Conservation (phyloP, 2,329 filamentous ascomycete species). For the Didymella sp. region DNA sequence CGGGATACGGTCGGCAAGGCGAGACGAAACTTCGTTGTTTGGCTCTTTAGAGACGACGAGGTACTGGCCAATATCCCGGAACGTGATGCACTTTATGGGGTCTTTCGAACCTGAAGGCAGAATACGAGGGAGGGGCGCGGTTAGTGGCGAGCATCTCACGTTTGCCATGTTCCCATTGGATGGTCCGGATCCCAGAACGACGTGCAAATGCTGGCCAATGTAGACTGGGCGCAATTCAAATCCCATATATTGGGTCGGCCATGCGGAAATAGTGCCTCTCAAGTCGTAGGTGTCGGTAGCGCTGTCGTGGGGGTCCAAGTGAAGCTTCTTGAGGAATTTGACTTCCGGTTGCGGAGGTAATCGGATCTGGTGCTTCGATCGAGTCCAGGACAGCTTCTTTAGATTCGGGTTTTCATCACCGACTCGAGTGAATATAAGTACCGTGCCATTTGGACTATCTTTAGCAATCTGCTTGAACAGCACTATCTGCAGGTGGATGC, state of each 20-base stretch:
- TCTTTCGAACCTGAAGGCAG: slow-evolving; percentile 41
- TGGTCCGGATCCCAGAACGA: slow-evolving; percentile 68
- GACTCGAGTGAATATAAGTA: slow-evolving; percentile 9
- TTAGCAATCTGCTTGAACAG: slow-evolving; percentile 21
- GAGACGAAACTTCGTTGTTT: slow-evolving; percentile 34
- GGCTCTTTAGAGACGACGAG: slow-evolving; percentile 27
- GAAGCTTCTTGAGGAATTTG: slow-evolving; percentile 55
- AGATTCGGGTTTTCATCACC: slow-evolving; percentile 15
- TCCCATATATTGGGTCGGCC: slow-evolving; percentile 68
- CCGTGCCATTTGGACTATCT: slow-evolving; percentile 8
- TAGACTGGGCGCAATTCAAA: slow-evolving; percentile 65
- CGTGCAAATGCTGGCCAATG: slow-evolving; percentile 66
- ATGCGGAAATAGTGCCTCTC: slow-evolving; percentile 63
- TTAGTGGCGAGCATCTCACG: slow-evolving; percentile 17
- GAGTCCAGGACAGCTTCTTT: slow-evolving; percentile 11
- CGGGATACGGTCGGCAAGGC: slow-evolving; percentile 57
- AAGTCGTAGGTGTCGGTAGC: slow-evolving; percentile 67
- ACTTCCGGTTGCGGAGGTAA: slow-evolving; percentile 63
- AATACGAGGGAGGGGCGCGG: slow-evolving; percentile 46
- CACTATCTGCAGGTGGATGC: slow-evolving; percentile 23
- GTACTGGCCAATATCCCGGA: slow-evolving; percentile 29
- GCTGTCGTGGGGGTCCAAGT: slow-evolving; percentile 67
- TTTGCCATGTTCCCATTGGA: slow-evolving; percentile 44
- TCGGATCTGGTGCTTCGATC: slow-evolving; percentile 19
- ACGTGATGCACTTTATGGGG: slow-evolving; percentile 46